Evolutionary conservation across 495 filamentous ascomycete genomes (phyloP), one percentile per base, ranked within the genome.

Genomic region (Aspergillus wentii): DNA sequence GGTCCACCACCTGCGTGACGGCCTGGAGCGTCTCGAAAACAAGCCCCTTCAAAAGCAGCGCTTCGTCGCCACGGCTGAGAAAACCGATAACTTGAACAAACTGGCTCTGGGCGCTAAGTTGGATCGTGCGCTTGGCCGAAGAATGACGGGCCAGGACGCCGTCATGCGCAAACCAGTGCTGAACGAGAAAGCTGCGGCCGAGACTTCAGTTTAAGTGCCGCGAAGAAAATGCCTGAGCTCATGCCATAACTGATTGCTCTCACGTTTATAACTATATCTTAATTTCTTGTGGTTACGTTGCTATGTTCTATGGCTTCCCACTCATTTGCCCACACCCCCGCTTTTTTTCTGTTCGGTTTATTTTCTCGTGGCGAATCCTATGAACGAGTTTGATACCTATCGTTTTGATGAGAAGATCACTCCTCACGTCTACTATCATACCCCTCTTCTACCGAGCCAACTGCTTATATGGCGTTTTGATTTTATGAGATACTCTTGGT

Each of bases 141-240:
- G 92, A 49, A 94, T 97, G 89, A 83, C 75, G 17, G 61, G 84
- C 50, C 92, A 98, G 58, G 92, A 98, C 61, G 94, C 92, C 30
- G 80, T 86, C 40, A 91, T 94, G 76, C 78, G 82, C 44, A 69
- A 74, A 49, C 67, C 70, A 5, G 69, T 69, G 36, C 48, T 72
- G 46, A 64, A 50, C 29, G 74, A 77, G 51, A 77, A 77, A 51
- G 40, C 57, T 17, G 55, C 54, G n/a, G 45, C 56, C 15, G 47
- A 49, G 20, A 52, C 58, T 26, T 53, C 61, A 3, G 52, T 47
- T 19, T 52, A 35, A 17, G 26, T 29, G 5, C n/a, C 4, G 11
- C 3, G 26, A 29, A 6, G 11, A 29, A 29, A 13, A 29, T 25
- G 22, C n/a, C n/a, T n/a, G n/a, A n/a, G n/a, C n/a, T n/a, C n/a